Evolutionary conservation across 2,329 filamentous ascomycete genomes (phyloP), one percentile per base, ranked within the genome.

Genomic region (Epichloe scottii): DNA sequence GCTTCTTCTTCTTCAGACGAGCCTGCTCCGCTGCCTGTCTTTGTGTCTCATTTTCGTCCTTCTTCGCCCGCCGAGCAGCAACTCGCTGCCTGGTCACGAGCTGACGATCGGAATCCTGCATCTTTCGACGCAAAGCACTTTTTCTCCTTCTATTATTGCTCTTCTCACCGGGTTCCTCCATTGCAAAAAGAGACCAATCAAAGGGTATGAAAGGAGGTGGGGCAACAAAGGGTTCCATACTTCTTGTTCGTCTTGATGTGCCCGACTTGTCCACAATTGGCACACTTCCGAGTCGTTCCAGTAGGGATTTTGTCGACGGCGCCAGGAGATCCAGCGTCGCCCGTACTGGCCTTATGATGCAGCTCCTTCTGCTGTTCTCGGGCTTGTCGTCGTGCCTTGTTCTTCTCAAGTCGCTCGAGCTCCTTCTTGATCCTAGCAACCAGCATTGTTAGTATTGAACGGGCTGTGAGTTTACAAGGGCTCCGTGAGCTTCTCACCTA

Each of bases 231-330:
- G 54, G 52, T 48, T 51, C 68, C 76, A 70, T 79, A 93, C 89
- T 96, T 97, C 73, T 96, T 95, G 75, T 97, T 97, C 46, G 91
- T 97, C 71, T 96, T 96, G 75, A 98, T 98, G 64, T 98, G 93
- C 34, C 93, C 93, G 50, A 95, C 86, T 67, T 93, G 87, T 48
- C 93, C 93, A 70, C 93, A 98, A 68, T 96, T 97, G 58, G 93
- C 93, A 71, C 93, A 98, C 72, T 97, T 97, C 61, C 94, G 79
- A 35, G 85, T 85, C 51, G 88, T 94, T 54, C 84, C 82, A 46
- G 72, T 77, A 53, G 73, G 71, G 60, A 75, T 71, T 62, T 80
- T 78, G 62, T 76, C 77, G 47, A 57, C 56, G 33, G 64, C 60
- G 53, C 75, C 76, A 23, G 77, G 77, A 33, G 77, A 79, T 46